Evolutionary conservation across 768 basidiomycete species (phyloP).

Genomic region (Vararia minispora): DNA sequence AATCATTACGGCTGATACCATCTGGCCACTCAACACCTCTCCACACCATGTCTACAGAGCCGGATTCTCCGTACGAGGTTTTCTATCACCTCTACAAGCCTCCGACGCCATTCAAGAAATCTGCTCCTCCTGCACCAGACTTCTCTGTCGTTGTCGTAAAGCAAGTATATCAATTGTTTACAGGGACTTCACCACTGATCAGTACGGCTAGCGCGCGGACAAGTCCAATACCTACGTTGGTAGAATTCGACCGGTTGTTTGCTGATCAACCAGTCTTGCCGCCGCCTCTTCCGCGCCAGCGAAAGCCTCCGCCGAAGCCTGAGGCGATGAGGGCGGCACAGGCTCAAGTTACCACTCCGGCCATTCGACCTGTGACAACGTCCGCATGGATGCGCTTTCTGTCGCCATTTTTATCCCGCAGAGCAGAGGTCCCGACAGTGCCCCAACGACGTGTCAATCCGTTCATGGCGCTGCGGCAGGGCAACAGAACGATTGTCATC

Average conservation of each 20-base stretch:
- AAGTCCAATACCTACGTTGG: slow-evolving; percentile 71
- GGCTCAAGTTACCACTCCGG: not conserved
- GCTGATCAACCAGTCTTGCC: slow-evolving; percentile 50
- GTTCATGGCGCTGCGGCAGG: slow-evolving; percentile 72
- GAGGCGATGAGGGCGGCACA: not conserved
- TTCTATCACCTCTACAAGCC: slow-evolving; percentile 94
- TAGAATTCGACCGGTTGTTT: slow-evolving; percentile 69
- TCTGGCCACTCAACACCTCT: slow-evolving; percentile 47
- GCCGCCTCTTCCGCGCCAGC: slow-evolving; percentile 46
- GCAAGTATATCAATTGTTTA: slow-evolving; percentile 32
- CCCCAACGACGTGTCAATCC: slow-evolving; percentile 45
- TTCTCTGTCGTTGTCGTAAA: slow-evolving; percentile 81
- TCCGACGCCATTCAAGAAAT: slow-evolving; percentile 72
- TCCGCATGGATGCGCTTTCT: slow-evolving; percentile 1
- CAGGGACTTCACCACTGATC: not conserved
- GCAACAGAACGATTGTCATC: slow-evolving; percentile 73
- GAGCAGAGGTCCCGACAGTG: slow-evolving; percentile 1
- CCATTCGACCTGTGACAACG: not conserved
- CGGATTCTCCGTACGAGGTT: slow-evolving; percentile 55
- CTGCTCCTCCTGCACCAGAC: slow-evolving; percentile 66
- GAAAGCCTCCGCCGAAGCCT: slow-evolving; percentile 3
- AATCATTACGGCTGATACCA: slow-evolving; percentile 60
- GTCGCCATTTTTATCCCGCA: not conserved
- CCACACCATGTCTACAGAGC: slow-evolving; percentile 13
- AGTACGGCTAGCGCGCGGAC: slow-evolving; percentile 53